phyloP scores from a whole-genome alignment of 1,284 basidiomycete genomes.

The Exobasidium cylindrosporum region DNA sequence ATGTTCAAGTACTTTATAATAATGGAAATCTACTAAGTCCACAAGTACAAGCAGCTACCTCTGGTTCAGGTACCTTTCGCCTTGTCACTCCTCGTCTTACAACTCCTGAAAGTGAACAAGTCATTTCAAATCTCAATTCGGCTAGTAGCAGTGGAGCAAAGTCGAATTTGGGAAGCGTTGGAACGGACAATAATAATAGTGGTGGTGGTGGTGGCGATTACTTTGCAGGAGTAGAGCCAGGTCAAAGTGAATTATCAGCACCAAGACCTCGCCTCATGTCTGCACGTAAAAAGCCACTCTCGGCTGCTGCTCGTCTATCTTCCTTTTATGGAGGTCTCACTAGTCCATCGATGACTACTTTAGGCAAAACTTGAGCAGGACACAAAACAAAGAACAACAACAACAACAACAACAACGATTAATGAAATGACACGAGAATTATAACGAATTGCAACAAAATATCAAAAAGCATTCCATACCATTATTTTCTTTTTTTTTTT shows the following conservation, averaged over 20 bases:
- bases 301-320: conserved; percentile 34
- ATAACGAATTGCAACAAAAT: no score
- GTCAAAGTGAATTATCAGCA: conserved; percentile 11
- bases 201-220: conserved; percentile 24
- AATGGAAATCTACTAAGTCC: conserved; percentile 16
- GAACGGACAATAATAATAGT: not conserved
- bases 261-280: not conserved
- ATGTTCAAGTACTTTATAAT: not conserved
- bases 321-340: conserved; percentile 26
- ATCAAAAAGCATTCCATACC: no score
- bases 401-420: no score
- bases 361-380: not conserved
- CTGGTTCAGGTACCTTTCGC: conserved; percentile 42
- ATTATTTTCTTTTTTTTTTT: no score
- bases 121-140: no score
- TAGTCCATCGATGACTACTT: not conserved
- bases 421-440: no score
- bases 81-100: conserved; percentile 39
- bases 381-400: no score
- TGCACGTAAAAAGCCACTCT: conserved; percentile 27
- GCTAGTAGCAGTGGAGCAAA: not conserved
- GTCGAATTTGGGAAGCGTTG: not conserved
- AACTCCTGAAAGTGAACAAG: conserved; percentile 32
- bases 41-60: conserved; percentile 45
- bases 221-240: conserved; percentile 25